phyloP scores from a whole-genome alignment of 2,329 filamentous ascomycete genomes.

The Tympanopsis confertula region DNA sequence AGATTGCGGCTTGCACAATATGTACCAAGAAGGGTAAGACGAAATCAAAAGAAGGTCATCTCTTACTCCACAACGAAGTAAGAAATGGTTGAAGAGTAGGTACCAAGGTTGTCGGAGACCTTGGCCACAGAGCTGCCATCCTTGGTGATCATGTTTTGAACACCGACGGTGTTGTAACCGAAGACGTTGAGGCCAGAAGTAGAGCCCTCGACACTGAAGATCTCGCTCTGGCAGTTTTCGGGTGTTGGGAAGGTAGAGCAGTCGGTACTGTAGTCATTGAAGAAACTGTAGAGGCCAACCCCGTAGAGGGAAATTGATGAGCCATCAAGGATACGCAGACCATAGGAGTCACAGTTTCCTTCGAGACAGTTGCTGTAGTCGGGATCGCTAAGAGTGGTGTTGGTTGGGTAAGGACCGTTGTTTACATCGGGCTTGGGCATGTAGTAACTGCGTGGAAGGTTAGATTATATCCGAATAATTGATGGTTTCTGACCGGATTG shows the following conservation, averaged over 20 bases:
- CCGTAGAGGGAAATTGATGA: neutral
- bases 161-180: neutral
- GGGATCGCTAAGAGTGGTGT: constrained; percentile 11
- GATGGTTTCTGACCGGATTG: neutral
- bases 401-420: constrained; percentile 16
- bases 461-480: neutral
- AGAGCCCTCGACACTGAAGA: neutral
- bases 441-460: constrained; percentile 18
- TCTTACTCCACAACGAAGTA: neutral
- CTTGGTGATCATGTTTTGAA: neutral
- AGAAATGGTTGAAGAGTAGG: neutral
- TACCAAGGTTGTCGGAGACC: neutral
- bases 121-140: neutral
- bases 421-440: constrained; percentile 20
- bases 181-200: neutral
- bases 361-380: neutral
- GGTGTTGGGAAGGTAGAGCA: neutral
- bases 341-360: neutral
- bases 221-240: neutral
- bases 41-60: too few species aligned
- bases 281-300: constrained; percentile 1
- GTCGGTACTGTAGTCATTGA: neutral
- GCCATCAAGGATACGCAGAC: neutral
- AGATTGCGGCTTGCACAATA: too few species aligned
- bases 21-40: too few species aligned